These are phyloP conservation scores for Neonectria neomacrospora DNA, from an alignment of 2,329 filamentous ascomycete species.

Conservation along the genomic window DNA sequence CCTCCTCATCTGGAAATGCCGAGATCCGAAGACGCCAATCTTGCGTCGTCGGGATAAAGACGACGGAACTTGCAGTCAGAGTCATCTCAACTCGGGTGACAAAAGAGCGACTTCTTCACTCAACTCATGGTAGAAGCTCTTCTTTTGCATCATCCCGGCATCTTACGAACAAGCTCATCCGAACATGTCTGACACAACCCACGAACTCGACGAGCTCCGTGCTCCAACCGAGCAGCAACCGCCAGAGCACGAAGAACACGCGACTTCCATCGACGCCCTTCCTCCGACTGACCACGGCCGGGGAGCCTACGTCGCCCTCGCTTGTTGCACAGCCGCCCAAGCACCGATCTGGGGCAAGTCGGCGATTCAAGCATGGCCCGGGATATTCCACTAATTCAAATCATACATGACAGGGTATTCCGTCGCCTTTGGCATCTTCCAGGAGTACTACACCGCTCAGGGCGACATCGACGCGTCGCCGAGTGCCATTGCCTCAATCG, in stretches of 20 bases:
- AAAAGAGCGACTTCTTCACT: neutral
- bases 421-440: conserved; percentile 72
- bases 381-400: neutral
- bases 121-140: neutral
- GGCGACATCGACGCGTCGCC: conserved; percentile 61
- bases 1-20: conserved; percentile 19
- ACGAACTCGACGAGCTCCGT: conserved; percentile 30
- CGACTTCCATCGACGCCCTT: conserved; percentile 29
- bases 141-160: neutral
- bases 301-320: conserved; percentile 45
- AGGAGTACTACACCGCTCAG: conserved; percentile 71
- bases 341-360: conserved; percentile 49
- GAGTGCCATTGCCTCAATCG: conserved; percentile 41
- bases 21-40: conserved; percentile 20
- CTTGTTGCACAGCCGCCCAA: conserved; percentile 47
- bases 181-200: conserved; percentile 28
- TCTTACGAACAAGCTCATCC: neutral
- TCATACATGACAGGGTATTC: conserved; percentile 41
- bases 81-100: neutral
- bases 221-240: conserved; percentile 1
- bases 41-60: conserved; percentile 14
- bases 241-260: neutral
- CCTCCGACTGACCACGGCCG: conserved; percentile 47
- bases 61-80: conserved; percentile 27
- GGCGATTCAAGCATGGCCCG: neutral